Evolutionary conservation across 129 eudicot species (phyloP).

Genomic region (Saposhnikovia divaricata): DNA sequence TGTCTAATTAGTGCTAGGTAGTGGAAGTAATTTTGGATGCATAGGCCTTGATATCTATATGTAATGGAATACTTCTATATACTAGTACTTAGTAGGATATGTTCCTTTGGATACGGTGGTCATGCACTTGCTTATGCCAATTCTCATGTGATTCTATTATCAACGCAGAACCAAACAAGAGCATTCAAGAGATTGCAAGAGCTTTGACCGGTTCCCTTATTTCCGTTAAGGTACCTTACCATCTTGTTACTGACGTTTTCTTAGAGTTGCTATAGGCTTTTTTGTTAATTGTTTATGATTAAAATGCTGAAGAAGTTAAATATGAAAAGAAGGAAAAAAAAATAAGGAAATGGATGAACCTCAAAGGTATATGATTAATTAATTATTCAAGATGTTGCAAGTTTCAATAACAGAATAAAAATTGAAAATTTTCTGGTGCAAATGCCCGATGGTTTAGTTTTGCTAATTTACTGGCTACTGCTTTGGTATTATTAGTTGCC

Average conservation of each 20-base stretch:
- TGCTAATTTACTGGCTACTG: neutral
- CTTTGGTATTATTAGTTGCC: neutral
- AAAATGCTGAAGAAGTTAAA: neutral
- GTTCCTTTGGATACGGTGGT: neutral
- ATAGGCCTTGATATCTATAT: neutral
- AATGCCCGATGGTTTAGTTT: neutral
- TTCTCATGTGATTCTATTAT: slow-evolving; percentile 15
- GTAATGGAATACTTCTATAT: neutral
- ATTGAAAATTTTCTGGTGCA: neutral
- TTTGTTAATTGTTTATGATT: neutral
- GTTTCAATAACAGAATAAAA: too few relatives aligned
- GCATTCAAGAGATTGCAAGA: slow-evolving; percentile 68
- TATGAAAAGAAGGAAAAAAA: neutral
- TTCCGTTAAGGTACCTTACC: slow-evolving; percentile 57
- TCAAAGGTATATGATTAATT: neutral
- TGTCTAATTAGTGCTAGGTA: neutral
- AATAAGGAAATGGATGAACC: neutral
- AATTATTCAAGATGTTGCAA: neutral
- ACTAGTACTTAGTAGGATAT: neutral
- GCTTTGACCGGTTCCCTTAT: slow-evolving; percentile 59
- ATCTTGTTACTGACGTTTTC: neutral
- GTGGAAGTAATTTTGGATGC: neutral
- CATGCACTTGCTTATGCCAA: neutral
- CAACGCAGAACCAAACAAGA: slow-evolving; percentile 59
- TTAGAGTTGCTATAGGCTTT: neutral